A percentile compares a stretch with the other conserved stretches of the same genome.
These are phyloP conservation scores for Craterostigma plantagineum DNA, from an alignment of 257 asterid species.

Conservation along the genomic window DNA sequence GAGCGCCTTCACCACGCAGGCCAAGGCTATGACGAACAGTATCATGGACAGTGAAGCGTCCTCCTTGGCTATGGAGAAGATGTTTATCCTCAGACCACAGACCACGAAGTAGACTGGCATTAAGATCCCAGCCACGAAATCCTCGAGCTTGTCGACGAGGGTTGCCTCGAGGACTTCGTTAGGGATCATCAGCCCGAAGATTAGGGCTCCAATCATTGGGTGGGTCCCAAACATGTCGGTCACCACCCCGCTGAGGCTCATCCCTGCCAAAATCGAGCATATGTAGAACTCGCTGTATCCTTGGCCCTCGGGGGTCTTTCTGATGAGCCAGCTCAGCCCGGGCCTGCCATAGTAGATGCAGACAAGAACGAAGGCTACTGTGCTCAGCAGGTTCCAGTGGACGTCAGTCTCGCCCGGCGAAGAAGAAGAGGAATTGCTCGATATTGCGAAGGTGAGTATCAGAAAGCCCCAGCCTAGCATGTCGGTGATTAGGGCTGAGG, in stretches of 20 bases:
- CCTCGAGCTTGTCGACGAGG: slow-evolving; percentile 52
- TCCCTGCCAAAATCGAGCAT: slow-evolving; percentile 42
- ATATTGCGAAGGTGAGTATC: slow-evolving; percentile 24
- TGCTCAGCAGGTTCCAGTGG: slow-evolving; percentile 33
- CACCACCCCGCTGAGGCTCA: slow-evolving; percentile 30
- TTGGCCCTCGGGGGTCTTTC: slow-evolving; percentile 56
- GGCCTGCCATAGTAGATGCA: slow-evolving; percentile 45
- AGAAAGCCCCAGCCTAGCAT: slow-evolving; percentile 46
- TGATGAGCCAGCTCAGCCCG: slow-evolving; percentile 42
- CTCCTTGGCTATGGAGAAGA: slow-evolving; percentile 11
- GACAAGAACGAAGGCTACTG: slow-evolving; percentile 16
- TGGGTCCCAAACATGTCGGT: slow-evolving; percentile 70
- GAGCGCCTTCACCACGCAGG: slow-evolving; percentile 30
- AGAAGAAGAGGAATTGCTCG: too few species aligned
- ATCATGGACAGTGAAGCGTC: slow-evolving; percentile 12
- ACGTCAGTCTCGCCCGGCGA: slow-evolving; percentile 5
- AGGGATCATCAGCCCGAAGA: slow-evolving; percentile 67
- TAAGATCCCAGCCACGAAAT: slow-evolving; percentile 52
- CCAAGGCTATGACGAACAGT: slow-evolving; percentile 12
- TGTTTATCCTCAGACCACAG: slow-evolving; percentile 54
- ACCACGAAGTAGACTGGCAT: slow-evolving; percentile 74
- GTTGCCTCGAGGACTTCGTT: slow-evolving; percentile 55
- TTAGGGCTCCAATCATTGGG: slow-evolving; percentile 77
- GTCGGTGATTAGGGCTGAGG: slow-evolving; percentile 41
- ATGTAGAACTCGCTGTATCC: slow-evolving; percentile 72